Evolutionary conservation across 306 rosid species (phyloP), one percentile per base, ranked within the genome.

Genomic region (Fagus sylvatica): DNA sequence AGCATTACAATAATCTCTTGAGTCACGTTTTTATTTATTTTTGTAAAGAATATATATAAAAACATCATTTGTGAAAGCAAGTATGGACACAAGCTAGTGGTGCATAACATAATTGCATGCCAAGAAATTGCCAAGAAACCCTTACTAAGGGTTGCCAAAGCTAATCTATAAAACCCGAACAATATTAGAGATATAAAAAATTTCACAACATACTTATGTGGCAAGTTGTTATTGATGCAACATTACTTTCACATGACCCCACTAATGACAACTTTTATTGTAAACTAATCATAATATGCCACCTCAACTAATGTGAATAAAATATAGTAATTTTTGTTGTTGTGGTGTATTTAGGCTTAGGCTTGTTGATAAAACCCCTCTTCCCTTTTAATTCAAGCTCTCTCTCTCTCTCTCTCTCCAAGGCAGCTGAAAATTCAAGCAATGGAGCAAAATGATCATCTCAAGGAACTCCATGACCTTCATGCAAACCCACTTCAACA

Each of bases 401-500:
- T 68, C 61, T 32, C 60, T 79, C 78, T 32, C 60, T 79, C 78
- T 75, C 69, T 72, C 32, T 56, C 28, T 12, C 32, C 28, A 64
- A 22, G 16, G 46, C 46, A n/a, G 76, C 62, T 70, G 1, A 69
- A 32, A 11, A 3, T 43, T 59, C 9, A 33, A 53, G 64, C 72
- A 34, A 84, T 80, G 85, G 80, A 69, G 43, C 22, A 65, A 65
- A 80, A 73, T 74, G 82, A 70, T 41, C 57, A 70, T 41, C 57
- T 54, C 34, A 72, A 72, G 73, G 43, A 61, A 62, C 51, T 33
- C 49, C 40, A 32, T 17, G 19, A 67, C 61, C 34, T 48, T 51
- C 72, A 57, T 1, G 39, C 48, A 10, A 30, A 13, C 67, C 59
- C 53, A 40, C 32, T 28, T 33, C 51, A 42, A 17, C 46, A 22